Base-by-base conservation (phyloP, 1,139 yeast species). In the Candida mesenterica region DNA sequence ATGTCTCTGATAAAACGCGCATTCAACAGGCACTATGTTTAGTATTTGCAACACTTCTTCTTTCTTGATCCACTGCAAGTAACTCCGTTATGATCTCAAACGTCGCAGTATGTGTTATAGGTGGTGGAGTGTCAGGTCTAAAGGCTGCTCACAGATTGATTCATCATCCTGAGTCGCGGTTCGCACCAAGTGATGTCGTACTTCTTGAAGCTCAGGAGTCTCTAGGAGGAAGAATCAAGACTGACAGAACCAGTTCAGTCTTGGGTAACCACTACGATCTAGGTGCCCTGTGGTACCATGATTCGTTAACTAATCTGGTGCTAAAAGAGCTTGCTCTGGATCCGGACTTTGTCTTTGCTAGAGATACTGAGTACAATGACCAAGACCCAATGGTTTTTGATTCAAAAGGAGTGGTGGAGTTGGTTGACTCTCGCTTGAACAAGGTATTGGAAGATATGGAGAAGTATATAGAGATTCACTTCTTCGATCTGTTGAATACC, bases 201-300 rank as follows among this genome's bases (percentile, higher is more conserved):
- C 45, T 75, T 4, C 34, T 74, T 8, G 82, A 76, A 48, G 79
- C 79, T 3, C 77, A 75, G 49, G 66, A 65, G 45, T 53, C 71
- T 17, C 42, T 74, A 20, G 81, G 81, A 4, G 81, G 79, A 4
- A 50, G 79, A 33, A 53, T 73, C 32, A 42, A 44, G 30, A 49
- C 62, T n/a, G 59, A 61, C 34, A 45, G 52, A 14, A 43, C 49
- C 1, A 50, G 53, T 29, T 62, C 70, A 10, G 57, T 57, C 33
- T 37, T 63, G 8, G 73, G 72, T 1, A 49, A 52, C 16, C 37
- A 49, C 5, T 82, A 82, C 52, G 96, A 88, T 56, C 47, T 87
- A 15, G 96, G 96, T 0, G 96, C 95, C 0, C 77, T 90, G 3
- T 88, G 96, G 96, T 83, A 84, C 49, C 96, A 88, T 53, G 96